Percentiles rank a stretch among this genome's conserved stretches.
Evolutionary conservation across 352 stramenopile genomes (phyloP).

Genomic region (Thalassiosira pacifica): DNA sequence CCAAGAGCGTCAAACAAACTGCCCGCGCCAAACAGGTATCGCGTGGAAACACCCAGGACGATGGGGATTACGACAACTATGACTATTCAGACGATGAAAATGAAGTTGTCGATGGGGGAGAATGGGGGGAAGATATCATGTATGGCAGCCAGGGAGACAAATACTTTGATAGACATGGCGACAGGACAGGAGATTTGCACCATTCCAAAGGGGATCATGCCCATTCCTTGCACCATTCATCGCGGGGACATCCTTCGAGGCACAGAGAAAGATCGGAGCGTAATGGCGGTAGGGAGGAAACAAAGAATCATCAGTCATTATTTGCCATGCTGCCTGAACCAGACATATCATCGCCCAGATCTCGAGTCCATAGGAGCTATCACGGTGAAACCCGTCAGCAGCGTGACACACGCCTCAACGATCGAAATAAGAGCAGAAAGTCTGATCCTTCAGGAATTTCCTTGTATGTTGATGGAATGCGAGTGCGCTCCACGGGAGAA

Average conservation of each 20-base stretch:
- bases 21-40: background rate
- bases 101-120: background rate
- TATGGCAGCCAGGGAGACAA: too few relatives aligned
- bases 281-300: too few relatives aligned
- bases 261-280: too few relatives aligned
- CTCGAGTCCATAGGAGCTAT: too few relatives aligned
- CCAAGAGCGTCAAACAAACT: background rate
- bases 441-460: background rate
- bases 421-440: background rate
- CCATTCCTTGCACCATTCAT: too few relatives aligned
- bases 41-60: too few relatives aligned
- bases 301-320: too few relatives aligned
- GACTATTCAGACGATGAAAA: conserved; percentile 12
- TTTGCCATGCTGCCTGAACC: too few relatives aligned
- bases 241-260: too few relatives aligned
- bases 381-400: background rate
- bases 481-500: background rate
- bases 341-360: too few relatives aligned
- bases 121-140: background rate
- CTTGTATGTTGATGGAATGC: background rate
- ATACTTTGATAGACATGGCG: background rate
- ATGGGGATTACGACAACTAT: conserved; percentile 7
- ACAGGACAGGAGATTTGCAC: background rate
- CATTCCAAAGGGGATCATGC: background rate
- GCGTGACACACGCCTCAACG: background rate